A percentile compares a stretch with the other conserved stretches of the same genome.
phyloP scores from a whole-genome alignment of 805 yeast species.

The Suhomyces sp. region DNA sequence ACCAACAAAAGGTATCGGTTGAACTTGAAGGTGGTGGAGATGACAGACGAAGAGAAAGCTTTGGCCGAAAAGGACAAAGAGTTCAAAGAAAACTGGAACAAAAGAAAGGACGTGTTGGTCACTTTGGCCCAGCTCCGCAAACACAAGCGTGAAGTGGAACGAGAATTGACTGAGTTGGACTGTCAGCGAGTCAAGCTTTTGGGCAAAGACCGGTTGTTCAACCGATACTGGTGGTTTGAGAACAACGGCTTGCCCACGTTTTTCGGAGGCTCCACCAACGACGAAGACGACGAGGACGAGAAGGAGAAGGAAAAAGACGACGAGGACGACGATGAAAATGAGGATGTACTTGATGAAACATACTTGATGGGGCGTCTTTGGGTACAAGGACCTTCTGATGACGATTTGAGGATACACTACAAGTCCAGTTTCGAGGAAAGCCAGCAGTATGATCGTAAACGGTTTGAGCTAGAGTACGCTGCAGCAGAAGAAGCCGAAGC shows the following conservation, averaged over 20 bases:
- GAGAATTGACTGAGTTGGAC: conserved; percentile 63
- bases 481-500: neutral
- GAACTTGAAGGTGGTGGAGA: conserved; percentile 26
- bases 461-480: conserved; percentile 11
- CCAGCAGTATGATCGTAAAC: neutral
- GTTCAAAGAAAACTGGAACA: conserved; percentile 42
- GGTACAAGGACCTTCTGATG: conserved; percentile 82
- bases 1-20: conserved; percentile 9
- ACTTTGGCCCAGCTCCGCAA: conserved; percentile 46
- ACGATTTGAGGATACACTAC: conserved; percentile 36
- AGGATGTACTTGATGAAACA: conserved; percentile 48
- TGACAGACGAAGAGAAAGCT: conserved; percentile 37
- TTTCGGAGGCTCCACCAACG: conserved; percentile 36
- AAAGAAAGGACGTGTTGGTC: conserved; percentile 40
- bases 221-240: conserved; percentile 96
- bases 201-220: conserved; percentile 81
- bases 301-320: conserved; percentile 15
- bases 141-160: conserved; percentile 55
- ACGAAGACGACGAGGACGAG: conserved; percentile 41
- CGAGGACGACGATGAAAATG: conserved; percentile 38
- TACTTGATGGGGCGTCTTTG: conserved; percentile 82
- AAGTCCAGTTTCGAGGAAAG: conserved; percentile 7
- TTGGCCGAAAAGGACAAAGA: conserved; percentile 40
- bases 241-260: conserved; percentile 70
- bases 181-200: conserved; percentile 70